Conservation (phyloP, 192 early-diverging fungal genomes). For the Coemansia sp. region DNA sequence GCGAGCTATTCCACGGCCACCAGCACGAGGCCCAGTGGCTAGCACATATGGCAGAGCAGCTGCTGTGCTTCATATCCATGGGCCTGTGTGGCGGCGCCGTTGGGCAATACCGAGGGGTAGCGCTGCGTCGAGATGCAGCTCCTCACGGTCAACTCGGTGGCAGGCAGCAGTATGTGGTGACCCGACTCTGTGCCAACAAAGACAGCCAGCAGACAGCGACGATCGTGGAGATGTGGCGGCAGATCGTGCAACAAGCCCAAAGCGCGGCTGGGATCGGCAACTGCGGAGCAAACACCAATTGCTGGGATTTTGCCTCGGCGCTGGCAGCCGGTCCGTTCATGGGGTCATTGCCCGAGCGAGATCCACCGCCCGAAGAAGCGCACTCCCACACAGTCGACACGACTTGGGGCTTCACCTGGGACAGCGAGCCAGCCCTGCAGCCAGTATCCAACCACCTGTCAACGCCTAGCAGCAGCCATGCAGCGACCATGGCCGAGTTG, state of each 20-base stretch:
- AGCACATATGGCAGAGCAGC: conserved; percentile 6
- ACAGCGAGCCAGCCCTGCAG: neutral
- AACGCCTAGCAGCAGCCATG: neutral
- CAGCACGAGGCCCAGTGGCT: neutral
- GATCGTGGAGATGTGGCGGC: conserved; percentile 6
- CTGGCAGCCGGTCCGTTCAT: neutral
- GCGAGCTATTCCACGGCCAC: conserved; percentile 1
- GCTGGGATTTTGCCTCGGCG: neutral
- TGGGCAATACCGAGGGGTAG: neutral
- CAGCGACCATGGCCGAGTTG: neutral
- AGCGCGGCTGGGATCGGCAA: neutral
- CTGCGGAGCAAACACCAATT: neutral
- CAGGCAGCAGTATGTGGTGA: neutral
- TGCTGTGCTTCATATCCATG: conserved; percentile 1
- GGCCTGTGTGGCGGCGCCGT: neutral
- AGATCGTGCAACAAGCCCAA: neutral
- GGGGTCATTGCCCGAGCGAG: neutral
- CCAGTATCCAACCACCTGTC: neutral
- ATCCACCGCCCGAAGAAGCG: neutral
- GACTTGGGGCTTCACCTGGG: neutral
- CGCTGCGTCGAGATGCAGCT: neutral
- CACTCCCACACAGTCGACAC: neutral
- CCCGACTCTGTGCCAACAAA: neutral
- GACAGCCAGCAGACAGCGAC: neutral
- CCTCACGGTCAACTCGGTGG: neutral